These are phyloP conservation scores for Ustilago tritici DNA, from an alignment of 1,284 basidiomycete species.

Conservation along the genomic window DNA sequence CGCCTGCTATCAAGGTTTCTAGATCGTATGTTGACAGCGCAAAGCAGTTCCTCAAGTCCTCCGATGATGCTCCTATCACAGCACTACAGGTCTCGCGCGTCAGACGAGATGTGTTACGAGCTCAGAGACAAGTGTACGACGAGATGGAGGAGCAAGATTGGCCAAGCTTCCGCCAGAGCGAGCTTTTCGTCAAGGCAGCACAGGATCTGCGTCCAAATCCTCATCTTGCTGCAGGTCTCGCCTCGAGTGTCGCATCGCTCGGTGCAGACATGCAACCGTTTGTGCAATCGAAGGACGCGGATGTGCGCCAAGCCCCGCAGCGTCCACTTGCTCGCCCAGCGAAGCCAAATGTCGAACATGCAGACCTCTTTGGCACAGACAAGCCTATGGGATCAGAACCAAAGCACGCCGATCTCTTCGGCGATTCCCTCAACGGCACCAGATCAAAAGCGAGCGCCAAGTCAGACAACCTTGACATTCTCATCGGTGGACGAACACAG, in stretches of 20 bases:
- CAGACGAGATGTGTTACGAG: slow-evolving; percentile 81
- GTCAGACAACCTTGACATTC: slow-evolving; percentile 55
- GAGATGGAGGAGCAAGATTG: slow-evolving; percentile 90
- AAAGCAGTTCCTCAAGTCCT: slow-evolving; percentile 74
- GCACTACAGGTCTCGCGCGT: slow-evolving; percentile 43
- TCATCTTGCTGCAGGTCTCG: slow-evolving; percentile 61
- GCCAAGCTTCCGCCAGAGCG: slow-evolving; percentile 84
- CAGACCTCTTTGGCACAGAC: slow-evolving; percentile 48
- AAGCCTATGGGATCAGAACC: slow-evolving; percentile 26
- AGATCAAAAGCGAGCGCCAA: slow-evolving; percentile 47
- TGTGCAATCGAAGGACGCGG: not conserved
- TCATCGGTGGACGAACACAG: slow-evolving; percentile 58
- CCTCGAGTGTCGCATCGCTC: slow-evolving; percentile 37
- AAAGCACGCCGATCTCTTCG: slow-evolving; percentile 40
- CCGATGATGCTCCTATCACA: slow-evolving; percentile 56
- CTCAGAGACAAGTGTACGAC: slow-evolving; percentile 85
- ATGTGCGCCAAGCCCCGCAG: slow-evolving; percentile 18
- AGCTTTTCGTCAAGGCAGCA: slow-evolving; percentile 88
- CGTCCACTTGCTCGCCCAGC: slow-evolving; percentile 12
- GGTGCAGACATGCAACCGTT: slow-evolving; percentile 20
- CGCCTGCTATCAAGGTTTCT: slow-evolving; percentile 75
- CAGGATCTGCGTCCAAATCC: slow-evolving; percentile 76
- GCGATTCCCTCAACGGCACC: slow-evolving; percentile 30
- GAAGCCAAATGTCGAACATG: slow-evolving; percentile 33
- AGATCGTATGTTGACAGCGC: slow-evolving; percentile 79